phyloP scores from a whole-genome alignment of 2,329 filamentous ascomycete species.

The Pseudogymnoascus sp. region DNA sequence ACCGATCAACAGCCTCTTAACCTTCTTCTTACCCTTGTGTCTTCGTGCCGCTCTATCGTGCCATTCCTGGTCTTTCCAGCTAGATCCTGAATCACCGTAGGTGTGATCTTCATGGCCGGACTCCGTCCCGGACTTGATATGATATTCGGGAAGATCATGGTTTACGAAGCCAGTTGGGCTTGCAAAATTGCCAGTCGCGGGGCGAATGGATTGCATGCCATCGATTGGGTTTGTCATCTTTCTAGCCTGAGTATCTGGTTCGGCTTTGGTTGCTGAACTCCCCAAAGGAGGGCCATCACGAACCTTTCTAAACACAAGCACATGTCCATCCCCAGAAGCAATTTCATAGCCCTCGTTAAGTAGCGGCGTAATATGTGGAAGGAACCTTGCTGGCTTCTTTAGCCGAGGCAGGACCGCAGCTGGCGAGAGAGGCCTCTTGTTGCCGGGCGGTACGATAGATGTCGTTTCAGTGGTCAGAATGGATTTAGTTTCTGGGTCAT shows the following conservation, averaged over 20 bases:
- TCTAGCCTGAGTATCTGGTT: constrained; percentile 45
- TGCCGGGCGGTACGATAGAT: constrained; percentile 42
- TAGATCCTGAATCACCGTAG: constrained; percentile 36
- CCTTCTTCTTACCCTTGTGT: constrained; percentile 31
- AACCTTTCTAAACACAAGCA: constrained; percentile 60
- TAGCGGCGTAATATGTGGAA: constrained; percentile 53
- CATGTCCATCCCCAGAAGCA: constrained; percentile 53
- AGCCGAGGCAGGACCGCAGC: constrained; percentile 53
- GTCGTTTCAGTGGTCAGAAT: constrained; percentile 55
- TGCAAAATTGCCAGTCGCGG: constrained; percentile 50
- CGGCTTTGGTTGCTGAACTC: constrained; percentile 40
- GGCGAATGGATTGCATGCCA: constrained; percentile 29
- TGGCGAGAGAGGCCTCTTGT: constrained; percentile 44
- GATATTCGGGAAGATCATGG: constrained; percentile 40
- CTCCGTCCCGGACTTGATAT: constrained; percentile 38
- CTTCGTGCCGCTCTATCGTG: constrained; percentile 24
- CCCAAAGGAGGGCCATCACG: constrained; percentile 26
- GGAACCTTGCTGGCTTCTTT: constrained; percentile 56
- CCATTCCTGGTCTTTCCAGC: constrained; percentile 21
- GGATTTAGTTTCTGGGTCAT: constrained; percentile 50
- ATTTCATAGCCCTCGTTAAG: constrained; percentile 59
- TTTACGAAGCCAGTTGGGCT: constrained; percentile 61
- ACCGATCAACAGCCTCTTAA: constrained; percentile 44
- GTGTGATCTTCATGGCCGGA: constrained; percentile 41
- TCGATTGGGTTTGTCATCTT: constrained; percentile 47